Conservation (phyloP, 768 basidiomycete species). For the Kwoniella dendrophila region DNA sequence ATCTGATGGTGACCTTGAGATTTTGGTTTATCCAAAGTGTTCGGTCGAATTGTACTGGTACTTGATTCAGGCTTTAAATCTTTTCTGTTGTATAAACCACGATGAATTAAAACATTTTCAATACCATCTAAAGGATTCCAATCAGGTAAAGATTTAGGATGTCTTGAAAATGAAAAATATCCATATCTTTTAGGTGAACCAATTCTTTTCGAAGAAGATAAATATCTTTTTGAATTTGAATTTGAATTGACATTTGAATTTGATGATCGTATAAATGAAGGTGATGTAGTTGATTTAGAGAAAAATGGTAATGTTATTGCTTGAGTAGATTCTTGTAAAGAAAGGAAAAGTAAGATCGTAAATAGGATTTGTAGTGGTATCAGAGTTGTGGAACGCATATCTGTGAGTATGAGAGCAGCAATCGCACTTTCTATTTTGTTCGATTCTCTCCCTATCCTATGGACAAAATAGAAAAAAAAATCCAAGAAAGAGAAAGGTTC, state of each 20-base stretch:
- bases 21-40: no score
- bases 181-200: slow-evolving; percentile 1
- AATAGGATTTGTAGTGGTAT: slow-evolving; percentile 2
- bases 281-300: neutral
- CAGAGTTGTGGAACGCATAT: no score
- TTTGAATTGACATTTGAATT: no score
- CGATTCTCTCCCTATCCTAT: no score
- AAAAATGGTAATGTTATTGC: neutral
- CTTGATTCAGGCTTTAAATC: neutral
- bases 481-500: no score
- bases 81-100: neutral
- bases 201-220: slow-evolving; percentile 14
- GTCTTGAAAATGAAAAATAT: slow-evolving; percentile 19
- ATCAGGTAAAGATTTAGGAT: slow-evolving; percentile 13
- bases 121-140: slow-evolving; percentile 17
- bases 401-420: no score
- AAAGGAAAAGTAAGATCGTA: slow-evolving; percentile 11
- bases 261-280: neutral
- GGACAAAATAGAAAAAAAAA: no score
- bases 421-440: no score
- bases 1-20: no score
- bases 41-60: neutral
- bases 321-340: neutral
- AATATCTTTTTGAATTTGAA: slow-evolving; percentile 26
- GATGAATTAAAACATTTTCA: slow-evolving; percentile 19